Evolutionary conservation across 2,329 filamentous ascomycete species (phyloP), one percentile per base, ranked within the genome.

Genomic region (Cladosporium sp.): DNA sequence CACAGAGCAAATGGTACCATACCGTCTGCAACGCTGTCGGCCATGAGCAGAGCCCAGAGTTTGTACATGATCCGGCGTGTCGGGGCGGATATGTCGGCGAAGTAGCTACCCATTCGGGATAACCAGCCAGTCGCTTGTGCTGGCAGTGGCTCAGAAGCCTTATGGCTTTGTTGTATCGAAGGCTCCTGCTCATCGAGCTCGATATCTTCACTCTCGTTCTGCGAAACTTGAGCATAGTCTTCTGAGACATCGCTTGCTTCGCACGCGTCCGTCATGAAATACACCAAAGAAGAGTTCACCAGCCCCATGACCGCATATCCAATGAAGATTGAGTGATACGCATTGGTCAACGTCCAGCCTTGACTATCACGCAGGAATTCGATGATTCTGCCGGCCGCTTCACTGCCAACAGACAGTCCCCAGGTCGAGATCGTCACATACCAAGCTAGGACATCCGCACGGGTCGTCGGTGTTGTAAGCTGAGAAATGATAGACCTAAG

Each of bases 11-110:
- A 74, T 15, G 72, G 83, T 3, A 85, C 86, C 69, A 92, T 80
- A 1, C 89, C 88, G 19, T 71, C 70, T 1, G 87, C 88, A 59
- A 91, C 82, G 0, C 85, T 82, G 69, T 92, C 88, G 5, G 91
- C 67, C 1, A 81, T 81, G 65, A 91, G 88, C 1, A 93, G 75
- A 7, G 88, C 72, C 67, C 85, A 88, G 0, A 93, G 77, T 51
- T 84, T 83, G 54, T 82, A 70, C 5, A 89, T 75, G 30, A 86
- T 78, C 0, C 74, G 66, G 6, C 80, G 74, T 37, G 80, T 85
- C n/a, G 82, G 75, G 2, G 71, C 73, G 5, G 83, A 84, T 19
- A 91, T 84, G n/a, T 49, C 49, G 0, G 84, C 80, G n/a, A 84
- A 69, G 57, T 63, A 65, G n/a, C 58, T 60, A 12, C 61, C 56